Base-by-base conservation (phyloP, 768 basidiomycete species). In the Boletus subparvulus region DNA sequence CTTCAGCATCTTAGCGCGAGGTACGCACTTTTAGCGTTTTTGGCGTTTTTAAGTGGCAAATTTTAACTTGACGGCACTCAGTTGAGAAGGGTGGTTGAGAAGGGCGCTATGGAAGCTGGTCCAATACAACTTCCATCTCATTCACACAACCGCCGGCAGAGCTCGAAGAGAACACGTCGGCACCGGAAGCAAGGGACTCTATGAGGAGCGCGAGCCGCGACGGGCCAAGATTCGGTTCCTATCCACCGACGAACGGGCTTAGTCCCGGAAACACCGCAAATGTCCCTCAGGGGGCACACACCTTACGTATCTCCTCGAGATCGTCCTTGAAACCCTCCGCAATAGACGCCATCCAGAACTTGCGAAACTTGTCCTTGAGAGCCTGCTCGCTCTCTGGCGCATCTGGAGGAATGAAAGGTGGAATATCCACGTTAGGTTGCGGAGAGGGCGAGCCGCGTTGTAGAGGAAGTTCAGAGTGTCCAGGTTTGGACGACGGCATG, bases 291-390 rank as follows among this genome's bases (percentile, higher is more conserved):
- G 16, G 16, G 5, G 3, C 14, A 56, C 80, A 39, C 50, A 89
- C 92, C 80, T 92, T 90, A 33, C 87, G 83, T 64, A 94, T 86
- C 64, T 85, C 80, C 63, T 92, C 90, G n/a, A 94, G 75, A 69
- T 94, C 92, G 45, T 88, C 86, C 59, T 82, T 83, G 73, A 94
- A 94, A 12, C 83, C 90, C 67, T 92, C 89, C 2, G 85, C 88
- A 8, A 93, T 80, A 1, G 87, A 83, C 3, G 83, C 74, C 90
- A 94, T 92, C 92, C 92, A 94, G 65, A 94, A 93, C 69, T 86
- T 86, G 53, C 86, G 76, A 69, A 94, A 94, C 43, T 78, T 82
- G 35, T 83, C 83, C 64, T 84, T 86, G 66, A 92, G 68, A 9
- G 69, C 66, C 43, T 79, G 73, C 56, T 92, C 87, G 32, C 75